Base-by-base conservation (phyloP, 2,329 filamentous ascomycete species). In the Colletotrichum simmondsii region DNA sequence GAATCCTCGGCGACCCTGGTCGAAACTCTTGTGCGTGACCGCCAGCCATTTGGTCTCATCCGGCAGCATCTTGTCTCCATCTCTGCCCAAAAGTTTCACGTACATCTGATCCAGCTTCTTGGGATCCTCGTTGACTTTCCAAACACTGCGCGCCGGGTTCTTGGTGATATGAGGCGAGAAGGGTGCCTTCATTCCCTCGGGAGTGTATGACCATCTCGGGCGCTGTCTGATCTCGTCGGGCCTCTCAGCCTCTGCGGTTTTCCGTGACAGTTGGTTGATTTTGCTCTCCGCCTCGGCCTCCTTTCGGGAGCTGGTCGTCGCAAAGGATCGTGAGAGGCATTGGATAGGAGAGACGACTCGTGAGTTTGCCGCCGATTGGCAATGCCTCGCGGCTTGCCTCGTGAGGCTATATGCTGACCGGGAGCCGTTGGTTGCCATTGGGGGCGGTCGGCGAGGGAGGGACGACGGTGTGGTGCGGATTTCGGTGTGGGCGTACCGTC, bases 11-110 rank as follows among this genome's bases (percentile, higher is more conserved):
- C 95, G 89, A 65, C 95, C 97, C 80, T 98, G 95, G 81, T 99
- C 96, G 80, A 98, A 98, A 84, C 95, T 98, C 90, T 98, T 98
- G 83, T 98, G 97, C 76, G 97, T 99, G 68, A 99, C 91, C 35
- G 95, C 95, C 79, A 98, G 86, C 97, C 97, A 99, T 85, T 98
- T 98, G 74, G 97, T 88, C 85, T 99, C 96, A 19, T 98, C 95
- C 2, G 93, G 92, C 71, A 99, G 87, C 81, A 97, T 82, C 77
- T 89, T 90, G 76, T 93, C 90, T 70, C 94, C 94, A 58, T 89
- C 91, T 59, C 86, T 87, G 6, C 95, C 96, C 68, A 98, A 85
- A 77, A 98, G 89, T 65, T 87, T 87, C 76, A 89, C 87, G 82
- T 98, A 97, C 82, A 95, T 93, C 61, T 89, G 86, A 81, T 98